A percentile compares a stretch with the other conserved stretches of the same genome.
Conservation (phyloP, 2,329 filamentous ascomycete species). For the Bisporella sp. region DNA sequence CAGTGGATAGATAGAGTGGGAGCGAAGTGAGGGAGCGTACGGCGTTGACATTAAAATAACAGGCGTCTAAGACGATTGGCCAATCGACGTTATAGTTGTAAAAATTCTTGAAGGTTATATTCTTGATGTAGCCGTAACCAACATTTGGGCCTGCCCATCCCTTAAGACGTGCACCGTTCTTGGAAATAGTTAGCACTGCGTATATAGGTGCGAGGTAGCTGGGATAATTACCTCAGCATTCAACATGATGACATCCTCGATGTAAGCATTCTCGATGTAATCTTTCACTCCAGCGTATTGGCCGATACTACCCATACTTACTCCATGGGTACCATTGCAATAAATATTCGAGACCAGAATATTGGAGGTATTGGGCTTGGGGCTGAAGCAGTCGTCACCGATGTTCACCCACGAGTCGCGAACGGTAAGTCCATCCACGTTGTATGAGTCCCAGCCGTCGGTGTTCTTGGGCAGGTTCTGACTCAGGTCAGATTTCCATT, state of each 20-base stretch:
- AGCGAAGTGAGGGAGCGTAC: conserved; percentile 18
- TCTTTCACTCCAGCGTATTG: conserved; percentile 45
- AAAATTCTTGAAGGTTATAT: conserved; percentile 61
- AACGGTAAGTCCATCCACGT: too few species aligned
- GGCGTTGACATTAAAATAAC: conserved; percentile 55
- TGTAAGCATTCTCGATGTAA: conserved; percentile 47
- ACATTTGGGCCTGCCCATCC: conserved; percentile 61
- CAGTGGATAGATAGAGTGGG: too few species aligned
- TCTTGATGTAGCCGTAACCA: conserved; percentile 52
- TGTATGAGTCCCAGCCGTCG: too few species aligned
- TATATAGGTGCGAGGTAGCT: too few species aligned
- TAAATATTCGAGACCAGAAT: conserved; percentile 56
- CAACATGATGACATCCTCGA: conserved; percentile 52
- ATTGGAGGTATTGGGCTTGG: conserved; percentile 57
- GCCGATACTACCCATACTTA: conserved; percentile 62
- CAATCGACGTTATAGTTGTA: conserved; percentile 55
- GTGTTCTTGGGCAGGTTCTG: conserved; percentile 55
- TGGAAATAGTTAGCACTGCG: too few species aligned
- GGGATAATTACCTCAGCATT: conserved; percentile 33
- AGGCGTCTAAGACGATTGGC: conserved; percentile 58
- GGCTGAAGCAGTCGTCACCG: conserved; percentile 47
- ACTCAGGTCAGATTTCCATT: too few species aligned
- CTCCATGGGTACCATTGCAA: conserved; percentile 63
- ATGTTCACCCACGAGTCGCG: too few species aligned
- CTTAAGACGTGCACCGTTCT: conserved; percentile 64